Evolutionary conservation across 2,329 filamentous ascomycete genomes (phyloP).

Genomic region (Parastagonospora avenae): DNA sequence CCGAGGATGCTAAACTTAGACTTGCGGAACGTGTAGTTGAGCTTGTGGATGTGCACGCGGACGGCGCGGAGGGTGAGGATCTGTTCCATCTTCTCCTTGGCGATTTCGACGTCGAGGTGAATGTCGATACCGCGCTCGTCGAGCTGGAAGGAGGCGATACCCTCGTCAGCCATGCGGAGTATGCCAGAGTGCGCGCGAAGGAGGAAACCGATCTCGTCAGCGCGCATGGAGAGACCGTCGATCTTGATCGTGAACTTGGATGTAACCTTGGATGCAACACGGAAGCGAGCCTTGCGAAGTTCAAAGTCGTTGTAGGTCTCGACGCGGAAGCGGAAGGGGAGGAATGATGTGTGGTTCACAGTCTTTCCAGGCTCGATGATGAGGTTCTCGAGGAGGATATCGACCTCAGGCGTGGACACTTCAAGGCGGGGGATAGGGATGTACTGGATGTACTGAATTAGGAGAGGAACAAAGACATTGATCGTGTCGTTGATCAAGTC

Average conservation of each 20-base stretch:
- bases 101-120: conserved; percentile 81
- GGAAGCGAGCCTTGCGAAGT: conserved; percentile 75
- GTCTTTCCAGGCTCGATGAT: conserved; percentile 87
- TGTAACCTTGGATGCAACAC: conserved; percentile 69
- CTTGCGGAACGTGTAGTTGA: conserved; percentile 76
- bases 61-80: conserved; percentile 79
- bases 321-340: conserved; percentile 81
- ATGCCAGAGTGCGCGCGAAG: conserved; percentile 78
- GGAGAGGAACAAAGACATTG: conserved; percentile 78
- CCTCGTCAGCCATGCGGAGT: conserved; percentile 77
- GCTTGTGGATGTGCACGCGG: conserved; percentile 81
- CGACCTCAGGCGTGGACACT: conserved; percentile 79
- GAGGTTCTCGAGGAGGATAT: conserved; percentile 87
- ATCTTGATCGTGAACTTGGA: conserved; percentile 79
- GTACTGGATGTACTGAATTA: conserved; percentile 80
- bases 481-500: conserved; percentile 77
- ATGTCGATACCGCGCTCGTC: conserved; percentile 89
- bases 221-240: conserved; percentile 80
- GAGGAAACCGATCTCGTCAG: conserved; percentile 90
- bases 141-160: conserved; percentile 82
- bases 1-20: conserved; percentile 78
- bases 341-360: conserved; percentile 83
- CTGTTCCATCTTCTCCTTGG: conserved; percentile 76
- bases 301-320: conserved; percentile 87
- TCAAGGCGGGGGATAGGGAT: conserved; percentile 91